phyloP scores from a whole-genome alignment of 2,329 filamentous ascomycete species.

The Epichloe glyceriae region DNA sequence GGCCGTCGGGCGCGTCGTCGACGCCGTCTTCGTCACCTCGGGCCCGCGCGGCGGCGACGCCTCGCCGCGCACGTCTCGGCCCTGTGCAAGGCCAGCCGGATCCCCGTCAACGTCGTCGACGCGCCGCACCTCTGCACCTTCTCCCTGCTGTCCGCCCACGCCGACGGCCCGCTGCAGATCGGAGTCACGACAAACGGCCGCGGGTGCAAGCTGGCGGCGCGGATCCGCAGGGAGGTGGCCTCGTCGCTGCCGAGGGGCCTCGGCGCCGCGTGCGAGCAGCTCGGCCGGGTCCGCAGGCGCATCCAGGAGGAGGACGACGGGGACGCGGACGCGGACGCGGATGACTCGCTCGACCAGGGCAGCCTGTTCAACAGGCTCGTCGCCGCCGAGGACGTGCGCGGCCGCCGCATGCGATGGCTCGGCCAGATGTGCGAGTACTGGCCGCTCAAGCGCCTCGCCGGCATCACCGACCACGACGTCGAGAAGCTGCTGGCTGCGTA shows the following conservation, averaged over 20 bases:
- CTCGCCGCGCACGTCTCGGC: conserved; percentile 51
- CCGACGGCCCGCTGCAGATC: conserved; percentile 83
- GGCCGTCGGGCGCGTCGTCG: conserved; percentile 66
- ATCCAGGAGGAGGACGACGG: conserved; percentile 61
- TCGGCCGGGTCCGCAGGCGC: conserved; percentile 59
- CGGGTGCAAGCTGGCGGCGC: conserved; percentile 83
- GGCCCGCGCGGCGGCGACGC: conserved; percentile 32
- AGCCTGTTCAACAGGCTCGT: conserved; percentile 78
- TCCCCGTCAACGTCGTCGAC: conserved; percentile 89
- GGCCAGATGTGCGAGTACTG: conserved; percentile 98
- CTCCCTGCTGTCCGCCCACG: conserved; percentile 75
- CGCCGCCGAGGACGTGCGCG: conserved; percentile 37
- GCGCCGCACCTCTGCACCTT: conserved; percentile 79
- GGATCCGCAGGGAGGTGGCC: conserved; percentile 80
- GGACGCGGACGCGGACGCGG: conserved; percentile 24
- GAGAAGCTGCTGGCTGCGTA: conserved; percentile 66
- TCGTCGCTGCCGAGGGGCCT: conserved; percentile 63
- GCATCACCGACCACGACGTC: conserved; percentile 69
- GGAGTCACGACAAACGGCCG: conserved; percentile 91
- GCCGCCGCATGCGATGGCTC: conserved; percentile 79
- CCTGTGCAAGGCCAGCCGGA: conserved; percentile 65
- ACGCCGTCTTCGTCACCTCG: conserved; percentile 80
- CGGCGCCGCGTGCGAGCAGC: conserved; percentile 60
- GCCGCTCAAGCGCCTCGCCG: conserved; percentile 72
- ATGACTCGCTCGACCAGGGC: conserved; percentile 60